These are phyloP conservation scores for Trichocladium antarcticum DNA, from an alignment of 495 filamentous ascomycete species.

Conservation along the genomic window DNA sequence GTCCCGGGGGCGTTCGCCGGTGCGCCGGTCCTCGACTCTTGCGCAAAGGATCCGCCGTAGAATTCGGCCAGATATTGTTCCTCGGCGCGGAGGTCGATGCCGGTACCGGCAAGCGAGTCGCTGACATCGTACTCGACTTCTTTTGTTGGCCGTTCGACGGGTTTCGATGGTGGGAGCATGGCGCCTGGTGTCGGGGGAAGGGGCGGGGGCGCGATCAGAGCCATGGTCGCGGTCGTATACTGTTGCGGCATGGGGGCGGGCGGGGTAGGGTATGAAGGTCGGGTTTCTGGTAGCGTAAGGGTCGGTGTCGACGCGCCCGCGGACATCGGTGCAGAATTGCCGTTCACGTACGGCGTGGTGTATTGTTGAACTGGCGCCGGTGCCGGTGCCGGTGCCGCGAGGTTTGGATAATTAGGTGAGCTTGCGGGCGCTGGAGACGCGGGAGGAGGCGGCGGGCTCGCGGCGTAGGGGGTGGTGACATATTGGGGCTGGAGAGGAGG, in stretches of 20 bases:
- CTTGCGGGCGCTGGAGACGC: conserved; percentile 4
- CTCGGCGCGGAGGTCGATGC: conserved; percentile 74
- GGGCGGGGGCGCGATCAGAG: conserved; percentile 19
- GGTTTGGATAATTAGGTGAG: conserved; percentile 16
- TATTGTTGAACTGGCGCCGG: conserved; percentile 1
- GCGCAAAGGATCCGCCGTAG: conserved; percentile 33
- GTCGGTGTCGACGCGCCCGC: conserved; percentile 3
- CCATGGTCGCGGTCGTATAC: conserved; percentile 35
- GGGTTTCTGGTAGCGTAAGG: conserved; percentile 17
- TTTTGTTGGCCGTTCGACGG: conserved; percentile 55
- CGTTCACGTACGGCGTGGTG: conserved; percentile 16
- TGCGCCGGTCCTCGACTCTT: conserved; percentile 34
- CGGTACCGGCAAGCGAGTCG: conserved; percentile 67
- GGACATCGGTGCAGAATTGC: conserved; percentile 9
- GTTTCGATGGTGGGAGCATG: conserved; percentile 76
- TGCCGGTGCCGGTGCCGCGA: not conserved
- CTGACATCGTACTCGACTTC: conserved; percentile 55
- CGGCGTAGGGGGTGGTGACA: conserved; percentile 9
- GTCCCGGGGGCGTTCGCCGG: conserved; percentile 39
- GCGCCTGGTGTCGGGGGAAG: conserved; percentile 28
- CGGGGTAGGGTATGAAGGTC: conserved; percentile 23
- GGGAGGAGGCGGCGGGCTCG: conserved; percentile 9
- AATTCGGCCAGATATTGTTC: conserved; percentile 57
- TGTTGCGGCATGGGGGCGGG: conserved; percentile 10
- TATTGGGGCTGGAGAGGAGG: conserved; percentile 25